Evolutionary conservation across 257 asterid genomes (phyloP), one percentile per base, ranked within the genome.

Genomic region (Thymus mandschuricus): DNA sequence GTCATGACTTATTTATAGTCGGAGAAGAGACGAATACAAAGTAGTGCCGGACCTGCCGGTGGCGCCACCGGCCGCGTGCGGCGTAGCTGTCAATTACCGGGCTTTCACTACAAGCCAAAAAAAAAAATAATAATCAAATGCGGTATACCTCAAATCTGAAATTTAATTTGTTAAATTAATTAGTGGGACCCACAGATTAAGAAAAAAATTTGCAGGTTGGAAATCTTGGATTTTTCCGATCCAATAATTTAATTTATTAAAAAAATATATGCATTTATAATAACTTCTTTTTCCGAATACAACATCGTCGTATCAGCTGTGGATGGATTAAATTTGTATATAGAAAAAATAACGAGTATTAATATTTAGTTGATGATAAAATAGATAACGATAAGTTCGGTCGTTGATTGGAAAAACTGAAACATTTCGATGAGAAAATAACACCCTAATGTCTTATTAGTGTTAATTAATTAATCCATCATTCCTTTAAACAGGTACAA

Each of bases 81-180:
- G 61, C 27, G 68, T 57, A 52, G 78, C 69, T 74, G 74, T 67
- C 69, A 40, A 8, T 67, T 29, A 66, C n/a, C 41, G 2, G 68
- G 41, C 41, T 29, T 38, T 60, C 12, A 10, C 30, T 75, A 51
- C 21, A 2, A 6, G 50, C 74, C 70, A 68, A 75, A 70, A 52
- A 1, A 41, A 21, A 21, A 21, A 21, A 21, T 21, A 21, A 21
- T 21, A 21, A 59, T 45, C 49, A 50, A 15, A 75, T 50, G 60
- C 74, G 59, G 28, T 29, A 1, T 54, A 11, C 3, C 11, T 13
- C 38, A 72, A 13, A 8, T 52, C 12, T 43, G 6, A 34, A 29
- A 63, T 6, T 35, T 1, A 15, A 12, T 2, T 45, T 30, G 51
- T 35, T 1, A 15, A 12, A 5, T 45, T 30, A 51, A 15, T 5